Evolutionary conservation across 2,329 filamentous ascomycete genomes (phyloP), one percentile per base, ranked within the genome.

Genomic region (Plectosphaerella plurivora): DNA sequence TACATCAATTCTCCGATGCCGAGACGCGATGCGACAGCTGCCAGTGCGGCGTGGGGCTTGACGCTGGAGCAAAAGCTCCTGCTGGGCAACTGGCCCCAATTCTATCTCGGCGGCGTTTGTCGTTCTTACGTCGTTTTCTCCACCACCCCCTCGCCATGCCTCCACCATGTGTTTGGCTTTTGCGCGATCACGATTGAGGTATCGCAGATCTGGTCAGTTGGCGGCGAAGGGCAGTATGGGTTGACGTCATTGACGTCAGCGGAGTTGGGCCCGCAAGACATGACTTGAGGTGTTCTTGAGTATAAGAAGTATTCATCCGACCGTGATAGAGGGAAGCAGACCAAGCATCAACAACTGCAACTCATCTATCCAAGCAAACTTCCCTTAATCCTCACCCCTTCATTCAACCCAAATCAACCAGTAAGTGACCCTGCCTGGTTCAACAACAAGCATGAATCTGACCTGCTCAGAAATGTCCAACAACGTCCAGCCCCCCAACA

Each of bases 401-500:
- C 25, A 5, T 28, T 5, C 12, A 33, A 18, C 6, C 16, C 35
- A 10, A 9, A 44, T 39, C 15, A 25, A 25, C 25, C 37, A 36
- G 46, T 49, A 49, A 5, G 39, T 42, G 15, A 14, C n/a, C 18
- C 5, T n/a, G 9, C 9, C 16, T 18, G 16, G 7, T 42, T 20
- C 10, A 42, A 7, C 39, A 5, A 7, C 12, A 5, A 15, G 36
- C 9, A 8, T 14, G 37, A 5, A 20, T 5, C 47, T 49, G 11
- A 49, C 47, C 15, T 18, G 9, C 10, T 5, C n/a, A 50, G 48
- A 44, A 44, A 50, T 50, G 48, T n/a, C 49, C 41, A 51, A 51
- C 44, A 77, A 77, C 74, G 55, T 71, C 59, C 63, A 74, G 52
- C 75, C 73, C 71, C 89, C 25, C 25, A 51, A 51, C 44, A 77